Percentiles rank a stretch among this genome's conserved stretches.
phyloP scores from a whole-genome alignment of 2,329 filamentous ascomycete genomes.

The Emergomyces africanus region DNA sequence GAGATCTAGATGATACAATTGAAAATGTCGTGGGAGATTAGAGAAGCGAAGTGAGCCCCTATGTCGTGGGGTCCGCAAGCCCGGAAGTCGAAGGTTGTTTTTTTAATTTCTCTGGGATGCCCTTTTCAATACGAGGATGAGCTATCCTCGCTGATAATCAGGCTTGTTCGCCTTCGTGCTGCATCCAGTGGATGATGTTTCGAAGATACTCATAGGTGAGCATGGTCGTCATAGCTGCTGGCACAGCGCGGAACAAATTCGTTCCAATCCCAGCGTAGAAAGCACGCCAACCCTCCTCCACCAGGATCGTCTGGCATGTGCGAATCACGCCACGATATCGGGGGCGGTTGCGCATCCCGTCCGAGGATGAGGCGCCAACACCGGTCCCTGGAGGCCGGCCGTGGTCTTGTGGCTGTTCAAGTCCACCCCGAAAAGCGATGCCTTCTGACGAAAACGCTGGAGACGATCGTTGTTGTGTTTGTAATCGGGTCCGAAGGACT shows the following conservation, averaged over 20 bases:
- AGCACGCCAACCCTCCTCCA: slow-evolving; percentile 87
- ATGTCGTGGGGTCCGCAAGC: neutral
- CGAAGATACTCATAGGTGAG: slow-evolving; percentile 80
- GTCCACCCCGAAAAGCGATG: slow-evolving; percentile 34
- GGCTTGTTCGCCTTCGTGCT: slow-evolving; percentile 35
- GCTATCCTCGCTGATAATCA: neutral
- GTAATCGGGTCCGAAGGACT: slow-evolving; percentile 81
- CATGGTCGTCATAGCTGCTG: slow-evolving; percentile 94
- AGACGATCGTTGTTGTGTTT: slow-evolving; percentile 71
- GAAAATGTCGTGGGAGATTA: neutral
- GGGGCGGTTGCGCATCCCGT: slow-evolving; percentile 43
- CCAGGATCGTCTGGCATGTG: slow-evolving; percentile 73
- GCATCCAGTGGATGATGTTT: slow-evolving; percentile 40
- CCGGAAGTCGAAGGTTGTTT: neutral
- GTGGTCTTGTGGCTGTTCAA: slow-evolving; percentile 31
- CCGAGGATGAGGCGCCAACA: slow-evolving; percentile 35
- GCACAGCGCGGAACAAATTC: slow-evolving; percentile 92
- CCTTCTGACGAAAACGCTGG: slow-evolving; percentile 36
- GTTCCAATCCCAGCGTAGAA: slow-evolving; percentile 97
- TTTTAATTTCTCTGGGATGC: neutral
- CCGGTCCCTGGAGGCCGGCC: slow-evolving; percentile 27
- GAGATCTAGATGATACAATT: neutral
- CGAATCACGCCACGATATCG: slow-evolving; percentile 65
- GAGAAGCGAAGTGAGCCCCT: neutral
- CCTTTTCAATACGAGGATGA: neutral